phyloP scores from a whole-genome alignment of 2,329 filamentous ascomycete genomes.

The Botrytis elliptica region DNA sequence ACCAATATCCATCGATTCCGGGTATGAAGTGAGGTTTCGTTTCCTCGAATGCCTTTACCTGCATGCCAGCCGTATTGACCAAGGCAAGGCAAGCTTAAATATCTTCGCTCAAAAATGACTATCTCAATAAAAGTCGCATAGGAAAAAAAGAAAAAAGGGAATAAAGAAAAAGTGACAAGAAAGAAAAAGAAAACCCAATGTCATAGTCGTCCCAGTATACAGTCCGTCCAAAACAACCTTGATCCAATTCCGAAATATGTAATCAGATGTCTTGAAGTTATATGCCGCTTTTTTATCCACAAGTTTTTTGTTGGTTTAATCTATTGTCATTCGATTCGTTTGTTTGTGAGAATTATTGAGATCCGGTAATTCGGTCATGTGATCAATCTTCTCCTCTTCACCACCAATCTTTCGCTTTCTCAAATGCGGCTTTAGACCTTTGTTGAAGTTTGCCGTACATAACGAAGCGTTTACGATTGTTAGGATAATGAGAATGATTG shows the following conservation, averaged over 20 bases:
- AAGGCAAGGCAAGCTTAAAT: conserved; percentile 11
- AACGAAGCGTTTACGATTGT: conserved; percentile 85
- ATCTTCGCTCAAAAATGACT: conserved; percentile 14
- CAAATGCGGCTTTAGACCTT: conserved; percentile 85
- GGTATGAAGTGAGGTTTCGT: conserved; percentile 17
- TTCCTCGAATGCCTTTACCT: conserved; percentile 12
- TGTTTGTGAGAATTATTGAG: conserved; percentile 41
- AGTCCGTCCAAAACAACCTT: background rate
- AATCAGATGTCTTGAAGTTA: conserved; percentile 1
- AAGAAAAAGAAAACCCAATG: conserved; percentile 11
- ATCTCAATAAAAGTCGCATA: background rate
- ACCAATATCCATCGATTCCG: conserved; percentile 18
- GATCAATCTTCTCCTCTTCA: conserved; percentile 50
- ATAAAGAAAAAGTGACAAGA: conserved; percentile 10
- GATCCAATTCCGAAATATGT: conserved; percentile 4
- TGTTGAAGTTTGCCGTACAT: conserved; percentile 88
- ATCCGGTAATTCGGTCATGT: conserved; percentile 48
- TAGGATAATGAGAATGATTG: conserved; percentile 80
- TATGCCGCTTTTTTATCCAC: conserved; percentile 9
- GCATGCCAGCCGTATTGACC: conserved; percentile 4
- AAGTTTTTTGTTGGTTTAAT: conserved; percentile 36
- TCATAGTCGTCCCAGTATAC: conserved; percentile 6
- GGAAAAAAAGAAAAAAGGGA: background rate
- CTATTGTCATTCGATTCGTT: conserved; percentile 50
- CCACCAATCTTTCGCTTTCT: conserved; percentile 53